A percentile compares a stretch with the other conserved stretches of the same genome.
phyloP scores from a whole-genome alignment of 495 filamentous ascomycete species.

The Jackrogersella multiformis region DNA sequence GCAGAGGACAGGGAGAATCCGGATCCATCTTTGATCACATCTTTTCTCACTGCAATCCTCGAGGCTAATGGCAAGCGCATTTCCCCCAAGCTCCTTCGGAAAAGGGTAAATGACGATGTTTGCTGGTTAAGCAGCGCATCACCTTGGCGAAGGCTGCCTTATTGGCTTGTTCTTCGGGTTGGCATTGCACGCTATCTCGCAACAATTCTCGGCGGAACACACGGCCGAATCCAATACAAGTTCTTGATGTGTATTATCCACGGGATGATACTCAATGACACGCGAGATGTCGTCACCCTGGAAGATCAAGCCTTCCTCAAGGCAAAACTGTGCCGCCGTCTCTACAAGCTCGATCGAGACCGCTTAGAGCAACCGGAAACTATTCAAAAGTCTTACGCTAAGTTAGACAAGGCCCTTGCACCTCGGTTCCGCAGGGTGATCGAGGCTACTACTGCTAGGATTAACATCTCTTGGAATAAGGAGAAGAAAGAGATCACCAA shows the following conservation, averaged over 20 bases:
- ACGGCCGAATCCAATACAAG: slow-evolving; percentile 66
- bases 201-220: slow-evolving; percentile 50
- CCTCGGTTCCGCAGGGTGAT: slow-evolving; percentile 32
- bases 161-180: slow-evolving; percentile 70
- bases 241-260: slow-evolving; percentile 60
- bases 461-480: slow-evolving; percentile 37
- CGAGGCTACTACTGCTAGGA: slow-evolving; percentile 4
- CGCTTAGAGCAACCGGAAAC: slow-evolving; percentile 6
- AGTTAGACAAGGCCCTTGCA: neutral
- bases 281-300: slow-evolving; percentile 20
- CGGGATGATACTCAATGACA: slow-evolving; percentile 52
- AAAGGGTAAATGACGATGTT: slow-evolving; percentile 68
- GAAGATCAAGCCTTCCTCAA: slow-evolving; percentile 51
- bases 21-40: slow-evolving; percentile 61
- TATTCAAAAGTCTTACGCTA: slow-evolving; percentile 15
- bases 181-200: slow-evolving; percentile 58
- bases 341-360: slow-evolving; percentile 65
- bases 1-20: slow-evolving; percentile 64
- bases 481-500: slow-evolving; percentile 41
- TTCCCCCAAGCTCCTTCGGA: slow-evolving; percentile 50
- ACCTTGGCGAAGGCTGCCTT: slow-evolving; percentile 66
- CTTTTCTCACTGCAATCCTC: slow-evolving; percentile 64
- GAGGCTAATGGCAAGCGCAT: slow-evolving; percentile 57
- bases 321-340: slow-evolving; percentile 67
- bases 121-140: slow-evolving; percentile 55